Conservation (phyloP, 1,139 yeast species). For the Fermentozyma sake region DNA sequence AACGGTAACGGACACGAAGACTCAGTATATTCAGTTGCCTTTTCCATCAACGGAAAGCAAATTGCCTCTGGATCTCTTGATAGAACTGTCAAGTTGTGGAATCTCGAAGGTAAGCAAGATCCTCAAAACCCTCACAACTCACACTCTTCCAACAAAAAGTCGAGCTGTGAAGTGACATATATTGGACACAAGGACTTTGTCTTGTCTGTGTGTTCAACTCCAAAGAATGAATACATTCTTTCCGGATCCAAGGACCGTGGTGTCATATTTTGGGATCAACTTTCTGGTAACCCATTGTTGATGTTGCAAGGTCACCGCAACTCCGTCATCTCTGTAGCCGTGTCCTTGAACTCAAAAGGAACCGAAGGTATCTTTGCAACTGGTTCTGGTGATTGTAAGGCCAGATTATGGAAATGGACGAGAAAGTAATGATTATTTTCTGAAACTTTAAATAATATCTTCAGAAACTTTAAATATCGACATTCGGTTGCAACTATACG, state of each 20-base stretch:
- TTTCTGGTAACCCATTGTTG: conserved; percentile 85
- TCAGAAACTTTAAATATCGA: too few relatives aligned
- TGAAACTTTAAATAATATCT: too few relatives aligned
- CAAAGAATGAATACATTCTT: conserved; percentile 85
- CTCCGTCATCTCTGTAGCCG: conserved; percentile 93
- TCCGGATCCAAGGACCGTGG: conserved; percentile 98
- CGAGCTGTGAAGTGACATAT: conserved; percentile 86
- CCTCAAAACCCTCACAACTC: conserved; percentile 35
- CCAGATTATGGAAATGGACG: conserved; percentile 89
- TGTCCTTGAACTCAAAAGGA: conserved; percentile 69
- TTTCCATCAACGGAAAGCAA: conserved; percentile 87
- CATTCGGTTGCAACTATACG: too few relatives aligned
- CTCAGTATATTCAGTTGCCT: conserved; percentile 92
- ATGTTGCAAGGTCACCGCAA: conserved; percentile 97
- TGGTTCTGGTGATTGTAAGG: conserved; percentile 97
- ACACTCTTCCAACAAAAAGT: conserved; percentile 37
- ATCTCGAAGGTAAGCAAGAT: conserved; percentile 61
- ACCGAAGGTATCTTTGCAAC: conserved; percentile 85
- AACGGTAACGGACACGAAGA: conserved; percentile 93
- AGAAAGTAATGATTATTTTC: conserved; percentile 11
- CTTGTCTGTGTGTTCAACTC: conserved; percentile 88
- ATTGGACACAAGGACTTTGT: conserved; percentile 97
- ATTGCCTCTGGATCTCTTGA: conserved; percentile 94
- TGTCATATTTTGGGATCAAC: conserved; percentile 95
- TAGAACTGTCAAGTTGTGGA: conserved; percentile 95